phyloP scores from a whole-genome alignment of 1,139 yeast genomes.

The Schwanniomyces etchellsii region DNA sequence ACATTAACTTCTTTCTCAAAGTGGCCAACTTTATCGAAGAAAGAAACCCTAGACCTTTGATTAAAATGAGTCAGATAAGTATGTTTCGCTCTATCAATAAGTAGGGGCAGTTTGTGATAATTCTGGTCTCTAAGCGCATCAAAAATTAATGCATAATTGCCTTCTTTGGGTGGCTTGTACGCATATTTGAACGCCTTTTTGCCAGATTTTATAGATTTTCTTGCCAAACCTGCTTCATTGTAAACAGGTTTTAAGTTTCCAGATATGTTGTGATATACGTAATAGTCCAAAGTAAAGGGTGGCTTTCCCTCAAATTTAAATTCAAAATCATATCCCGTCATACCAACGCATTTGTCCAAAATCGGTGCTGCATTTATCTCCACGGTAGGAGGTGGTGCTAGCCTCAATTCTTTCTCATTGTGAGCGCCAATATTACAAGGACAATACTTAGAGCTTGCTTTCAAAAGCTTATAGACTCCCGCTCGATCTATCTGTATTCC shows the following conservation, averaged over 20 bases:
- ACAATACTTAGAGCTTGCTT: constrained; percentile 58
- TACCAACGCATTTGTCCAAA: constrained; percentile 86
- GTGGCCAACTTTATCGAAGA: constrained; percentile 14
- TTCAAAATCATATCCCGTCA: constrained; percentile 67
- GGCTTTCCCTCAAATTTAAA: constrained; percentile 76
- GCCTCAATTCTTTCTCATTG: constrained; percentile 12
- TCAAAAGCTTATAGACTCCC: constrained; percentile 55
- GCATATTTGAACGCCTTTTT: constrained; percentile 37
- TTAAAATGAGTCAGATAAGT: constrained; percentile 50
- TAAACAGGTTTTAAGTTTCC: constrained; percentile 28
- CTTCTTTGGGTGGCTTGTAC: constrained; percentile 77
- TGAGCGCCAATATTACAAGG: constrained; percentile 50
- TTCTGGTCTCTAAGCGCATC: constrained; percentile 49
- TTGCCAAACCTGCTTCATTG: constrained; percentile 23
- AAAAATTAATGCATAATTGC: constrained; percentile 72
- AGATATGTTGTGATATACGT: constrained; percentile 45
- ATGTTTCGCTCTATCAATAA: constrained; percentile 27
- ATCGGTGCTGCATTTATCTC: constrained; percentile 54
- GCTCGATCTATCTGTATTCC: constrained; percentile 46
- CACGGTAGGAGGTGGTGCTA: constrained; percentile 45
- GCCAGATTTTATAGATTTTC: constrained; percentile 19
- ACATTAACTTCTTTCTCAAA: constrained; percentile 16
- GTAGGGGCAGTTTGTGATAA: constrained; percentile 33
- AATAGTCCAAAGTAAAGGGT: constrained; percentile 67
- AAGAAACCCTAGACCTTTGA: constrained; percentile 39